Conservation (phyloP, 2,329 filamentous ascomycete genomes). For the Colletotrichum ledebouriae region DNA sequence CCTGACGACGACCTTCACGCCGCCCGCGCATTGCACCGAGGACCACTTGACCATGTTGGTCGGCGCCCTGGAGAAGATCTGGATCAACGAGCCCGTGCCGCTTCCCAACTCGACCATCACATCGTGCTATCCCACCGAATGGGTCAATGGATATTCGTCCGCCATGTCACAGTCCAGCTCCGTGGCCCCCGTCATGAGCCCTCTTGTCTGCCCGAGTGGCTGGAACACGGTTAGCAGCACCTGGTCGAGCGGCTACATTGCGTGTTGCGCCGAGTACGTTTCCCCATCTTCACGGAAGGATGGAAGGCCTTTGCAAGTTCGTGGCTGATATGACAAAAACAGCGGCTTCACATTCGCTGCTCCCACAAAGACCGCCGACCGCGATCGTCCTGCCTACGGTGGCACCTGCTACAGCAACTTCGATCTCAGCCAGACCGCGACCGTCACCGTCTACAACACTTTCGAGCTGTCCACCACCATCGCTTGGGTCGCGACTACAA, state of each 20-base stretch:
- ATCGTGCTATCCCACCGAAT: constrained; percentile 36
- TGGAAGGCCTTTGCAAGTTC: not conserved
- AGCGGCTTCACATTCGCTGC: constrained; percentile 37
- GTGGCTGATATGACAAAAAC: not conserved
- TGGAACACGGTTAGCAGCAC: constrained; percentile 38
- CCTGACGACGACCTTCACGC: constrained; percentile 37
- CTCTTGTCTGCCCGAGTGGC: constrained; percentile 34
- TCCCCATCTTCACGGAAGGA: too few relatives aligned
- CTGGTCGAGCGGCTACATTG: constrained; percentile 37
- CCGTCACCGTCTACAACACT: constrained; percentile 39
- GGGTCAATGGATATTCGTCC: constrained; percentile 34
- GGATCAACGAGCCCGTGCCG: constrained; percentile 38
- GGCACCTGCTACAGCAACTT: constrained; percentile 41
- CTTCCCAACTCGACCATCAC: constrained; percentile 36
- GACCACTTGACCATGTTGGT: constrained; percentile 40
- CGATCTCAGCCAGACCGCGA: constrained; percentile 32
- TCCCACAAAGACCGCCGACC: constrained; percentile 20
- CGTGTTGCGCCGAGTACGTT: constrained; percentile 36
- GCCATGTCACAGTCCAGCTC: constrained; percentile 36
- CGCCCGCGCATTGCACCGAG: constrained; percentile 33
- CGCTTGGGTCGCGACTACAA: constrained; percentile 32
- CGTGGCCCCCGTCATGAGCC: constrained; percentile 37
- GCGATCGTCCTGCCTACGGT: constrained; percentile 37
- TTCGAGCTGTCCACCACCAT: constrained; percentile 36
- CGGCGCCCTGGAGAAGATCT: constrained; percentile 40